Evolutionary conservation across 169 alveolate species (phyloP), one percentile per base, ranked within the genome.

Genomic region (Plasmodium fragile): DNA sequence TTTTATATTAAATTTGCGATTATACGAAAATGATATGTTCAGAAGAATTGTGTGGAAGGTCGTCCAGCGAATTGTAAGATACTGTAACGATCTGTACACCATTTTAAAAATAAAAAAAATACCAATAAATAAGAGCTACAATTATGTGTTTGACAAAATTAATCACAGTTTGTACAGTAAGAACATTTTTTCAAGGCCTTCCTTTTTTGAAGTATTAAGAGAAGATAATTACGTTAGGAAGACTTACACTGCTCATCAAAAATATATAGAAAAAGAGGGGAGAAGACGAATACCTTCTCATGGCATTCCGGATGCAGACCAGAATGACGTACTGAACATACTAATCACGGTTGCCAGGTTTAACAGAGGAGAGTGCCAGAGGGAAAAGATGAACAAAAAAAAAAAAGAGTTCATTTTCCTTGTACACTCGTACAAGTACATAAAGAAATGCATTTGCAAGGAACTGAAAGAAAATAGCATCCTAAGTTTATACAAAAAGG

Each of bases 381-480:
- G 77, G 75, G 34, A 49, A 28, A 77, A 72, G 81, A 16, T 78
- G 25, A 53, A 65, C 59, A 55, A 53, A 39, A 49, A 11, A n/a
- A 79, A 75, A 43, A 89, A 89, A 32, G 32, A 22, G 7, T 89
- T 55, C 45, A 43, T 89, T 18, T 65, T 65, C 49, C 52, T 89
- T 45, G 36, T 36, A 16, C 36, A 89, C 25, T 59, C 87, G 18
- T 89, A 89, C 65, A 25, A 59, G 36, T 89, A 89, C 59, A 77
- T 89, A 78, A 89, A 89, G 49, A 89, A 78, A n/a, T 53, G 34
- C 30, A 89, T 89, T 55, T 89, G 94, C 52, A 78, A 89, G 4
- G 89, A 89, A 78, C 39, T 89, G 34, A 78, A 78, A 65, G 72
- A 78, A 36, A 89, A 55, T 77, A 79, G 81, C 49, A 89, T 89